These are phyloP conservation scores for Lactarius tabidus DNA, from an alignment of 768 basidiomycete genomes.

Conservation along the genomic window DNA sequence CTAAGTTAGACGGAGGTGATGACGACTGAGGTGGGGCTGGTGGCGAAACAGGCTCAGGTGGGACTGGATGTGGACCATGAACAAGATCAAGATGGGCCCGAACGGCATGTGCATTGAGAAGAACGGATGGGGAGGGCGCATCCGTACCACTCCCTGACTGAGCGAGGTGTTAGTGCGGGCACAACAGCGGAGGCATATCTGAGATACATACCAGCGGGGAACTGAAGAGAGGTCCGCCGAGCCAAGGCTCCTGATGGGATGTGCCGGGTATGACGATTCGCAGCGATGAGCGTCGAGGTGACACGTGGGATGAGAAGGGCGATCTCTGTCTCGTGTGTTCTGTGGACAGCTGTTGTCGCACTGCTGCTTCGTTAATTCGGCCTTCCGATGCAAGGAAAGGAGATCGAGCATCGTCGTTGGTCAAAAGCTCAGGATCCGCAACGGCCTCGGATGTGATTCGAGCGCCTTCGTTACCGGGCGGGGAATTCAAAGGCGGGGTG, in stretches of 20 bases:
- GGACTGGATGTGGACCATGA: conserved; percentile 8
- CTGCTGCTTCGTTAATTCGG: neutral
- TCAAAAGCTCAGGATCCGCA: neutral
- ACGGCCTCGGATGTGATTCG: neutral
- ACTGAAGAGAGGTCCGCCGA: neutral
- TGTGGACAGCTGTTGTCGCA: neutral
- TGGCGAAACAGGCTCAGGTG: neutral
- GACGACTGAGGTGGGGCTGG: neutral
- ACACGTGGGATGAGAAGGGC: neutral
- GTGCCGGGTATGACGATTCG: conserved; percentile 8
- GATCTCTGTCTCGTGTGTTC: neutral
- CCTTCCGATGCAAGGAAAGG: neutral
- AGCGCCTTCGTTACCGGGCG: neutral
- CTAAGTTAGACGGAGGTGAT: neutral
- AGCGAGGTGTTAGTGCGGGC: neutral
- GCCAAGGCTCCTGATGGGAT: neutral
- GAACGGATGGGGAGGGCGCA: conserved; percentile 1
- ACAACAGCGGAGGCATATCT: neutral
- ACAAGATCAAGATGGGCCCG: conserved; percentile 12
- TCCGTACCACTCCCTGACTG: conserved; percentile 4
- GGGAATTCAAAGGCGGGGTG: neutral
- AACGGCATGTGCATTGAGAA: conserved; percentile 13
- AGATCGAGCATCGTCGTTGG: neutral
- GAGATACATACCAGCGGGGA: conserved; percentile 15
- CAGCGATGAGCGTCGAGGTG: conserved; percentile 4